A percentile compares a stretch with the other conserved stretches of the same genome.
Evolutionary conservation across 176 grass and related monocot species (phyloP).

Genomic region (Eleusine coracana): DNA sequence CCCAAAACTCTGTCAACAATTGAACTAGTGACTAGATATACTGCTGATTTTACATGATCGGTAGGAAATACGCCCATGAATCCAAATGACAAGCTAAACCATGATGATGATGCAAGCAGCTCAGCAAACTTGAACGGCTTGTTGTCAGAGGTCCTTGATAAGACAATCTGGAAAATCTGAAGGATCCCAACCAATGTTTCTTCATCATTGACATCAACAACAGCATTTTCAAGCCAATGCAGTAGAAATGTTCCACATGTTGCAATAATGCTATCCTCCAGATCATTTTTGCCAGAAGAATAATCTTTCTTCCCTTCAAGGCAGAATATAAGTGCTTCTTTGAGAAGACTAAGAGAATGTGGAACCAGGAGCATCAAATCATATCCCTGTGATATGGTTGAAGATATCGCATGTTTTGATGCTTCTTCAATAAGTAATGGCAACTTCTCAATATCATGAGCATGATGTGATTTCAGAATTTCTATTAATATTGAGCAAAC

Average conservation of each 20-base stretch:
- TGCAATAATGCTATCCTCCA: slow-evolving; percentile 71
- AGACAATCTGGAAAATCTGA: slow-evolving; percentile 82
- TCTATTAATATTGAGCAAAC: slow-evolving; percentile 74
- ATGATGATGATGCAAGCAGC: slow-evolving; percentile 65
- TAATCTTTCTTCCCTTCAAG: slow-evolving; percentile 46
- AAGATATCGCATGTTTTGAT: slow-evolving; percentile 69
- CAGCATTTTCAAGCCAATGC: slow-evolving; percentile 65
- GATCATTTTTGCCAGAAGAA: slow-evolving; percentile 47
- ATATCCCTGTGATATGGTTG: slow-evolving; percentile 49
- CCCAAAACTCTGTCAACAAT: slow-evolving; percentile 75
- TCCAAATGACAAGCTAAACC: slow-evolving; percentile 89
- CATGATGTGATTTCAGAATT: slow-evolving; percentile 68
- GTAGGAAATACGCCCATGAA: slow-evolving; percentile 85
- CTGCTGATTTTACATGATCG: slow-evolving; percentile 70
- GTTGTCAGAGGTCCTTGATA: slow-evolving; percentile 60
- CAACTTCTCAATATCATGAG: slow-evolving; percentile 64
- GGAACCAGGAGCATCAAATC: slow-evolving; percentile 45
- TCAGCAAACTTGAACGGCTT: slow-evolving; percentile 62
- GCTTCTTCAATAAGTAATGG: slow-evolving; percentile 66
- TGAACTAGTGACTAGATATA: slow-evolving; percentile 73
- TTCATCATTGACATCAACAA: slow-evolving; percentile 67
- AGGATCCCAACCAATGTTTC: slow-evolving; percentile 68
- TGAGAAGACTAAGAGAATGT: slow-evolving; percentile 78
- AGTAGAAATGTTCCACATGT: slow-evolving; percentile 73
- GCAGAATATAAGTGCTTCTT: slow-evolving; percentile 72